Conservation (phyloP, 169 alveolate species). For the Plasmodium relictum region DNA sequence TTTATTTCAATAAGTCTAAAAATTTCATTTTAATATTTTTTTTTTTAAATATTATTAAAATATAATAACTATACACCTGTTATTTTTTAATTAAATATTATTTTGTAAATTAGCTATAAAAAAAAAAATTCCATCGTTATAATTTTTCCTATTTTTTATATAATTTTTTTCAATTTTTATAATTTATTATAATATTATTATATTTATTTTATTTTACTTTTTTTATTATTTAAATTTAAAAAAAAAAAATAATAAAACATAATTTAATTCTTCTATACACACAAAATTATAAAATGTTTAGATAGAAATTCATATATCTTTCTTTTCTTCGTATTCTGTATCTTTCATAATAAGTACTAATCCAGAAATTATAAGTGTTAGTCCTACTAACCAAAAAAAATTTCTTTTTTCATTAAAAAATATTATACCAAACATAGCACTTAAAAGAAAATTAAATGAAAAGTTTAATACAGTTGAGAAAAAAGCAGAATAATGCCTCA, state of each 20-base stretch:
- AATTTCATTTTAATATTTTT: background rate
- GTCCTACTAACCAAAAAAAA: slow-evolving; percentile 53
- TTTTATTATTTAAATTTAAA: too few species aligned
- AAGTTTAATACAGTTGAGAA: slow-evolving; percentile 55
- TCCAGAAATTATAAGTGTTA: slow-evolving; percentile 30
- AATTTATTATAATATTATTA: too few species aligned
- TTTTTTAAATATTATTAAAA: background rate
- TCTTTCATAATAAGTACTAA: slow-evolving; percentile 41
- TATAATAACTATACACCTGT: background rate
- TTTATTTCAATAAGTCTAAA: background rate
- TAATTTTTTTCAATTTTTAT: background rate
- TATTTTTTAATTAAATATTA: background rate
- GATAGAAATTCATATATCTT: background rate
- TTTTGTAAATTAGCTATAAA: background rate
- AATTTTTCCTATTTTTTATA: too few species aligned
- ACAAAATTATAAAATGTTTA: too few species aligned
- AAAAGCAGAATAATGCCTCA: slow-evolving; percentile 67
- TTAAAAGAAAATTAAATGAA: slow-evolving; percentile 50
- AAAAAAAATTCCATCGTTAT: too few species aligned
- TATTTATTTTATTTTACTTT: too few species aligned
- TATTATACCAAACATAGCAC: slow-evolving; percentile 59
- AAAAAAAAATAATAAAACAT: too few species aligned
- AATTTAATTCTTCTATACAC: too few species aligned
- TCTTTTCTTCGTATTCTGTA: slow-evolving; percentile 46
- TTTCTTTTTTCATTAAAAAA: slow-evolving; percentile 57